Percentiles rank a stretch among this genome's conserved stretches.
phyloP scores from a whole-genome alignment of 441 rosid genomes.

The Breynia disticha region DNA sequence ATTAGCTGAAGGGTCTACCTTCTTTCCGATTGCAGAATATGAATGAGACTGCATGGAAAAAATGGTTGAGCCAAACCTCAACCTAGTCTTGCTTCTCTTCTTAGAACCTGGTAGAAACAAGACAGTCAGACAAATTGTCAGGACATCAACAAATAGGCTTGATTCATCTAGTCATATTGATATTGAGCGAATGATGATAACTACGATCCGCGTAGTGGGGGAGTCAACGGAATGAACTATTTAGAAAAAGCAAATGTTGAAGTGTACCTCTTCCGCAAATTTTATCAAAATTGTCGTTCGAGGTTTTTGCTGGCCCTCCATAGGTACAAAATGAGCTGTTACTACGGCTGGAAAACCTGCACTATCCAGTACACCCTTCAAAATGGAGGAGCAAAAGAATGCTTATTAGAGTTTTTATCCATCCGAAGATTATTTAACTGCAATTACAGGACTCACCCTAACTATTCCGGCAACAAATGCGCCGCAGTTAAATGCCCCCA shows the following conservation, averaged over 20 bases:
- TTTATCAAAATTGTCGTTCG: slow-evolving; percentile 91
- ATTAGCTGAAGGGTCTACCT: slow-evolving; percentile 4
- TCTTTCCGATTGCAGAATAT: slow-evolving; percentile 5
- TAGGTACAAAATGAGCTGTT: slow-evolving; percentile 97
- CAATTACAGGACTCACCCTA: slow-evolving; percentile 38
- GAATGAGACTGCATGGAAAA: neutral
- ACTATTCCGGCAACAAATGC: slow-evolving; percentile 98
- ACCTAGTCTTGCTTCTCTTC: slow-evolving; percentile 58
- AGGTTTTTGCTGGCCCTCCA: slow-evolving; percentile 91
- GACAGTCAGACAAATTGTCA: neutral
- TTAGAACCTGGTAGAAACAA: slow-evolving; percentile 34
- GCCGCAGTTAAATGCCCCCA: slow-evolving; percentile 95
- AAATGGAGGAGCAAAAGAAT: slow-evolving; percentile 6
- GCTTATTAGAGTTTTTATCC: slow-evolving; percentile 14
- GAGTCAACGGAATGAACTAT: neutral
- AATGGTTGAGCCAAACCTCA: slow-evolving; percentile 16
- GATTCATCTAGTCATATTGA: no score
- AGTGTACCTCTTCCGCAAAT: slow-evolving; percentile 85
- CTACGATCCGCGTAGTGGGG: neutral
- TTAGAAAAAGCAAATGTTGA: neutral
- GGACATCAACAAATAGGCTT: no score
- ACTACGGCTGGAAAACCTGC: slow-evolving; percentile 95
- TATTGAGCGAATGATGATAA: no score
- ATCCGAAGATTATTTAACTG: slow-evolving; percentile 4
- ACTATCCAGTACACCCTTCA: slow-evolving; percentile 82